A percentile compares a stretch with the other conserved stretches of the same genome.
Conservation (phyloP, 441 rosid species). For the Euphorbia corollata region DNA sequence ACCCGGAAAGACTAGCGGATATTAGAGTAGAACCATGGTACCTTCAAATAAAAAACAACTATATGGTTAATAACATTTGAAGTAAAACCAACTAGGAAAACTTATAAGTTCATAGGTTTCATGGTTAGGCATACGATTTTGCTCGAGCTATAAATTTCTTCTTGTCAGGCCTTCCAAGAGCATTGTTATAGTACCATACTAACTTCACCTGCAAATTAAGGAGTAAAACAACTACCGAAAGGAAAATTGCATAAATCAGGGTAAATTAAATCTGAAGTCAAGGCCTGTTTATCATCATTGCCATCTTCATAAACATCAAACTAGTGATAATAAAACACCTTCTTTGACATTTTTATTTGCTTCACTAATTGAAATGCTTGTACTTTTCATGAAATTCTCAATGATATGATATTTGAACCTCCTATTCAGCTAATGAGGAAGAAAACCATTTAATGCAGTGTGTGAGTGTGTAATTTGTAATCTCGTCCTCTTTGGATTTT, state of each 20-base stretch:
- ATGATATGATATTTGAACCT: neutral
- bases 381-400: neutral
- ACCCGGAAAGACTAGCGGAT: slow-evolving; percentile 97
- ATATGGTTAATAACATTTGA: slow-evolving; percentile 10
- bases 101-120: neutral
- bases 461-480: neutral
- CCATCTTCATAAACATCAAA: neutral
- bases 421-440: neutral
- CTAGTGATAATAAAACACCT: neutral
- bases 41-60: slow-evolving; percentile 34
- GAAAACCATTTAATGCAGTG: neutral
- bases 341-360: neutral
- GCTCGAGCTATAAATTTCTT: slow-evolving; percentile 75
- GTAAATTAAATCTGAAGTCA: neutral
- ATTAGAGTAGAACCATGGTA: slow-evolving; percentile 94
- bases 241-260: neutral
- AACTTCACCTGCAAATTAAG: slow-evolving; percentile 57
- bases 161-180: slow-evolving; percentile 79
- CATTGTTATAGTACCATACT: slow-evolving; percentile 84
- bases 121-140: slow-evolving; percentile 46
- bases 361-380: neutral
- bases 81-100: slow-evolving; percentile 8
- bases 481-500: neutral
- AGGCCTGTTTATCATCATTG: neutral
- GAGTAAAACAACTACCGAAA: neutral